A percentile compares a stretch with the other conserved stretches of the same genome.
Conservation (phyloP, 352 stramenopile genomes). For the Phytophthora chlamydospora region DNA sequence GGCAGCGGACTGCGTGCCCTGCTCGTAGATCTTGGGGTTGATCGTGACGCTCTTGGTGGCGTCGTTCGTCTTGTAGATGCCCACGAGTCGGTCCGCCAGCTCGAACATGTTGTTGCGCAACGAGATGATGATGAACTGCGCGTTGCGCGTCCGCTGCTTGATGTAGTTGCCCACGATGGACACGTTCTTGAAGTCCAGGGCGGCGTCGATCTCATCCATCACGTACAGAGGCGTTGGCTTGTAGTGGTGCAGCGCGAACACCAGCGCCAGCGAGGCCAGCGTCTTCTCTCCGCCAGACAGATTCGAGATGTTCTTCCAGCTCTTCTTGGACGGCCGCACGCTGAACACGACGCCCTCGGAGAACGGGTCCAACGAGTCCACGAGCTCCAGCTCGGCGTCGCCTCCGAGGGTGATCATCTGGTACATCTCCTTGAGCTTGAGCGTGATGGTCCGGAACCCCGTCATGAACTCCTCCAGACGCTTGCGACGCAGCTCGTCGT, state of each 20-base stretch:
- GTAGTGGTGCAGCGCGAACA: conserved; percentile 99
- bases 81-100: conserved; percentile 98
- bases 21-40: conserved; percentile 93
- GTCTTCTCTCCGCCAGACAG: conserved; percentile 99
- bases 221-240: conserved; percentile 99
- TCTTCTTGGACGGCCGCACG: conserved; percentile 99
- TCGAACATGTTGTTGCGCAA: conserved; percentile 99
- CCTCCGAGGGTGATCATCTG: conserved; percentile 98
- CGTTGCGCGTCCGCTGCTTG: conserved; percentile 99
- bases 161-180: conserved; percentile 99
- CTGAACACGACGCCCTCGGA: conserved; percentile 99
- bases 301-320: conserved; percentile 99
- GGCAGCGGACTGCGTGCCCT: conserved; percentile 28
- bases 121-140: conserved; percentile 99
- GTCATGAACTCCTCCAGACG: conserved; percentile 99
- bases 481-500: conserved; percentile 97
- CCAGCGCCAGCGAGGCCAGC: conserved; percentile 97
- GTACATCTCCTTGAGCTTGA: conserved; percentile 99
- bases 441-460: conserved; percentile 98
- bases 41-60: conserved; percentile 99
- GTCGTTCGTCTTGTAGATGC: conserved; percentile 99
- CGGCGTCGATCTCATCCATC: conserved; percentile 96
- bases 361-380: conserved; percentile 99
- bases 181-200: conserved; percentile 99
- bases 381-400: conserved; percentile 99